phyloP scores from a whole-genome alignment of 2,329 filamentous ascomycete species.

The Claviceps sp. region DNA sequence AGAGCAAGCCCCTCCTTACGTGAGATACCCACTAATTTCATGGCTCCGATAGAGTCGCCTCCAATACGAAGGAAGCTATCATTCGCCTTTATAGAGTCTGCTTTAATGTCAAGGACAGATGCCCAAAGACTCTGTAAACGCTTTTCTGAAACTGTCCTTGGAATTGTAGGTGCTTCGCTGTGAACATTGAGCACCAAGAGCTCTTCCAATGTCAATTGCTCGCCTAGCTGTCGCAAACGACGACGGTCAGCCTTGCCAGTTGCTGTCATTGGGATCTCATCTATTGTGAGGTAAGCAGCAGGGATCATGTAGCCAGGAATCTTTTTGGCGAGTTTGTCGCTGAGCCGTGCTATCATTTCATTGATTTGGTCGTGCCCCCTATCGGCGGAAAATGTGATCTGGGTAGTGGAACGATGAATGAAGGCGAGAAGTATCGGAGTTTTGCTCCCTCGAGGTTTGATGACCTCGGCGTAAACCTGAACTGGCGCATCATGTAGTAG shows the following conservation, averaged over 20 bases:
- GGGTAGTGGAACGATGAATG: neutral
- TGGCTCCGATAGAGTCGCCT: slow-evolving; percentile 21
- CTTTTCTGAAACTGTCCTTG: neutral
- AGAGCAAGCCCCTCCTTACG: slow-evolving; percentile 1
- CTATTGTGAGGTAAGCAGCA: slow-evolving; percentile 10
- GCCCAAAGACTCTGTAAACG: slow-evolving; percentile 9
- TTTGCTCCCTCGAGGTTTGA: neutral
- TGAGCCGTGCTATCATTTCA: neutral
- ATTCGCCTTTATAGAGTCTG: slow-evolving; percentile 6
- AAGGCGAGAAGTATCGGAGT: slow-evolving; percentile 1
- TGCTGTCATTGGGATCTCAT: slow-evolving; percentile 5
- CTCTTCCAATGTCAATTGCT: neutral
- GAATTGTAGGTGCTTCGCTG: neutral
- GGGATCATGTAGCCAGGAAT: slow-evolving; percentile 8
- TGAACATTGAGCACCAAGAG: neutral
- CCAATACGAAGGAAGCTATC: slow-evolving; percentile 13
- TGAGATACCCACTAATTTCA: slow-evolving; percentile 2
- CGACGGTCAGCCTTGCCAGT: slow-evolving; percentile 9
- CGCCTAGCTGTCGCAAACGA: slow-evolving; percentile 2
- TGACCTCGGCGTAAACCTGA: neutral
- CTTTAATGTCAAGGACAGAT: slow-evolving; percentile 3
- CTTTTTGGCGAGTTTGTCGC: slow-evolving; percentile 6
- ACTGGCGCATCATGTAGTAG: neutral
- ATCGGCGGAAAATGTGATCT: neutral
- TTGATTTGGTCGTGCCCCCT: neutral